Base-by-base conservation (phyloP, 1,284 basidiomycete genomes). In the Trichosporon coremiiforme region DNA sequence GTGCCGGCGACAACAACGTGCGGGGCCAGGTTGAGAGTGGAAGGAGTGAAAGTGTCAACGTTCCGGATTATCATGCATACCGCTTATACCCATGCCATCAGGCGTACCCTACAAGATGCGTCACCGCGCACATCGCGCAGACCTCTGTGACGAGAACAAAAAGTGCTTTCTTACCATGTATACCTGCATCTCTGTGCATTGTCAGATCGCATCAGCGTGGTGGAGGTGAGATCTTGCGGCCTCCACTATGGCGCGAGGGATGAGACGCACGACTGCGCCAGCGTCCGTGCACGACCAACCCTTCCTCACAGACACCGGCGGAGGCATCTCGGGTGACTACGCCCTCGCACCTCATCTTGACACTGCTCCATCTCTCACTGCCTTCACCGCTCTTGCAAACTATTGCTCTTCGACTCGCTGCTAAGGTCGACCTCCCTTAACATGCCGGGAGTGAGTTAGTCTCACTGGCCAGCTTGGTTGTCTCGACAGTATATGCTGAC, bases 321-420 rank as follows among this genome's bases (percentile, higher is more conserved):
- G 50, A 25, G 50, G 50, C 50, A 53, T 53, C 50, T 53, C 22
- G 20, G 50, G 50, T 53, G 50, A 53, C 22, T n/a, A 25, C 50
- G 50, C 50, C 50, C 41, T 45, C 41, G 41, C 41, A 45, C 41
- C 41, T 45, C 41, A n/a, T 25, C 50, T 25, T 53, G 0, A 17
- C 50, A 53, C 41, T 53, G 4, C 50, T 53, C 9, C 22, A 25
- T 25, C 6, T 22, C 45, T 20, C 45, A 47, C 17, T 47, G 6
- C n/a, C n/a, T n/a, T n/a, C n/a, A 7, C 2, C 50, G 15, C 50
- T 53, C 8, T 20, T 17, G 20, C 7, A 2, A 20, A 7, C 50
- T 22, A n/a, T 15, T 1, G n/a, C n/a, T n/a, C n/a, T n/a, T n/a
- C n/a, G n/a, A n/a, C n/a, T n/a, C n/a, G n/a, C n/a, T n/a, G n/a